Evolutionary conservation across 495 filamentous ascomycete genomes (phyloP).

Genomic region (Terfezia boudieri): DNA sequence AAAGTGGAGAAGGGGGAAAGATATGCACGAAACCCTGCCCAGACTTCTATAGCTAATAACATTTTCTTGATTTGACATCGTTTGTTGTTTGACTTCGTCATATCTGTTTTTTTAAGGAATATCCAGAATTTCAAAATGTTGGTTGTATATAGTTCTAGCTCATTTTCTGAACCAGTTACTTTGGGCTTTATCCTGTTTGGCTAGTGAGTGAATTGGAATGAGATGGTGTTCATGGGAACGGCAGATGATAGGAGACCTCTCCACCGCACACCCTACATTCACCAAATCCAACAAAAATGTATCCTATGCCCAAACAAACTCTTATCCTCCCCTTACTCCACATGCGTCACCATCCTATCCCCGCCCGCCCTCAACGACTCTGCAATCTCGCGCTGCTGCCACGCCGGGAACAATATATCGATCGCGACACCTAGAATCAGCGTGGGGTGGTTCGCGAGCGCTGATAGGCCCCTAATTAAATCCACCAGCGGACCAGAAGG

Average conservation of each 20-base stretch:
- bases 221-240: no score
- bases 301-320: slow-evolving; percentile 81
- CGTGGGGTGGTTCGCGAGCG: slow-evolving; percentile 50
- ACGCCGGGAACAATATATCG: slow-evolving; percentile 92
- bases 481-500: slow-evolving; percentile 25
- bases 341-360: slow-evolving; percentile 58
- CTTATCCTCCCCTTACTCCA: slow-evolving; percentile 77
- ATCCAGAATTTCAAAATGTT: no score
- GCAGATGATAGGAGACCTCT: slow-evolving; percentile 29
- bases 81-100: no score
- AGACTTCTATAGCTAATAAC: no score
- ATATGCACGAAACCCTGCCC: no score
- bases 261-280: slow-evolving; percentile 65
- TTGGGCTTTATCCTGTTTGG: no score
- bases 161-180: no score
- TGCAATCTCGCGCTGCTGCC: slow-evolving; percentile 93
- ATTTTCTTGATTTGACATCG: no score
- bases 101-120: no score
- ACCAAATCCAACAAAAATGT: slow-evolving; percentile 87
- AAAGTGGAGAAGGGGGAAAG: no score
- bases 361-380: slow-evolving; percentile 54
- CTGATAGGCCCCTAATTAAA: slow-evolving; percentile 49
- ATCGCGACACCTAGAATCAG: slow-evolving; percentile 87
- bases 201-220: no score
- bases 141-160: no score